A percentile compares a stretch with the other conserved stretches of the same genome.
These are phyloP conservation scores for Calocybe gambosa DNA, from an alignment of 1,284 basidiomycete genomes.

Conservation along the genomic window DNA sequence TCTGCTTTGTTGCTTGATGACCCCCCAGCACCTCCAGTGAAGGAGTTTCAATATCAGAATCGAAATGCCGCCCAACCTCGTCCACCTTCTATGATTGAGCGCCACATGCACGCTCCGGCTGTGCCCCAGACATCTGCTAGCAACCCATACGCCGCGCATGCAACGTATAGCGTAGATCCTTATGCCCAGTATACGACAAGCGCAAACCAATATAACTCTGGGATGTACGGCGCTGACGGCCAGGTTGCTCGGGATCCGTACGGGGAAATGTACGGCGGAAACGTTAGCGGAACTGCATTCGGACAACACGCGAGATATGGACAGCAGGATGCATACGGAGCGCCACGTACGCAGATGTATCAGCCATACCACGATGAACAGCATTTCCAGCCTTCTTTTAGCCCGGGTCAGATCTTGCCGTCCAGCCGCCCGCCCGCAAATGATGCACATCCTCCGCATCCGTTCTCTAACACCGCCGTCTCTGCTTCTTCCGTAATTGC, in stretches of 20 bases:
- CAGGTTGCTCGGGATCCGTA: slow-evolving; percentile 13
- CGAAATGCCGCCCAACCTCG: slow-evolving; percentile 7
- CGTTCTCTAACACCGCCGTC: slow-evolving; percentile 9
- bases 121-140: slow-evolving; percentile 16
- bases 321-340: slow-evolving; percentile 9
- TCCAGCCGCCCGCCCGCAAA: background rate
- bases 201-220: slow-evolving; percentile 14
- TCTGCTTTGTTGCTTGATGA: slow-evolving; percentile 18
- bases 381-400: slow-evolving; percentile 6
- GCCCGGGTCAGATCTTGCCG: slow-evolving; percentile 6
- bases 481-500: slow-evolving; percentile 4
- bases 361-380: slow-evolving; percentile 10
- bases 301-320: slow-evolving; percentile 12
- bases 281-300: slow-evolving; percentile 1
- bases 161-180: slow-evolving; percentile 11
- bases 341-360: slow-evolving; percentile 4
- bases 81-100: slow-evolving; percentile 21
- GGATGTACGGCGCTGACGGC: slow-evolving; percentile 16
- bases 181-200: slow-evolving; percentile 13
- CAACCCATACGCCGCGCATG: slow-evolving; percentile 12
- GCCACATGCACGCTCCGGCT: slow-evolving; percentile 22
- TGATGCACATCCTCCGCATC: slow-evolving; percentile 7
- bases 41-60: slow-evolving; percentile 8
- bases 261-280: slow-evolving; percentile 11
- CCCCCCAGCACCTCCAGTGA: slow-evolving; percentile 12